phyloP scores from a whole-genome alignment of 805 yeast genomes.

The Priceomyces fermenticarens region DNA sequence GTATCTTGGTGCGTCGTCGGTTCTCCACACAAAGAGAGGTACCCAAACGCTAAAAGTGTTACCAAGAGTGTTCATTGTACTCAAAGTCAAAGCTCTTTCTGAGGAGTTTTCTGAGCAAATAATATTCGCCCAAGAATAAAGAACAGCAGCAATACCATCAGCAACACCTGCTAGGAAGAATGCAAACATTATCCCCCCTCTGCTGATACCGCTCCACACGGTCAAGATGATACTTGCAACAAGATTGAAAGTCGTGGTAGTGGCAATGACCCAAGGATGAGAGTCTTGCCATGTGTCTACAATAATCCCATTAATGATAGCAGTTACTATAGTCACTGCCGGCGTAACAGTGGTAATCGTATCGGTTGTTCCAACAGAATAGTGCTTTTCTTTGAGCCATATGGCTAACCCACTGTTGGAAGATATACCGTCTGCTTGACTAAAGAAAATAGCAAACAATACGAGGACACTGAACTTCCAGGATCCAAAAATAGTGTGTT shows the following conservation, averaged over 20 bases:
- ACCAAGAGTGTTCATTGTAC: constrained; percentile 15
- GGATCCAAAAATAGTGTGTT: constrained; percentile 11
- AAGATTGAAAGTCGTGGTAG: constrained; percentile 9
- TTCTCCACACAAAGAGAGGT: constrained; percentile 15
- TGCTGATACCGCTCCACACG: constrained; percentile 8
- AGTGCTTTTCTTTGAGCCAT: constrained; percentile 15
- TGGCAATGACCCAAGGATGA: constrained; percentile 20
- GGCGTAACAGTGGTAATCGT: constrained; percentile 19
- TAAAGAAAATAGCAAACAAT: constrained; percentile 27
- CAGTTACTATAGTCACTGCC: constrained; percentile 19
- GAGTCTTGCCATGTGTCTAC: constrained; percentile 22
- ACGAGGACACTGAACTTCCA: constrained; percentile 25
- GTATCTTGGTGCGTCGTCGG: constrained; percentile 13
- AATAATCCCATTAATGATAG: constrained; percentile 23
- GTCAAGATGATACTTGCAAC: constrained; percentile 9
- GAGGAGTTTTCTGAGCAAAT: constrained; percentile 13
- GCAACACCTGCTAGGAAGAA: constrained; percentile 13
- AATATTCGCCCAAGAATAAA: constrained; percentile 14
- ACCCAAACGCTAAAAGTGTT: constrained; percentile 14
- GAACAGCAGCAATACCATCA: constrained; percentile 11
- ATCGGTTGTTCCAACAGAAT: constrained; percentile 12
- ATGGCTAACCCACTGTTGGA: constrained; percentile 22
- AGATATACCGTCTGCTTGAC: constrained; percentile 29
- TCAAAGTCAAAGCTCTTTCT: constrained; percentile 11
- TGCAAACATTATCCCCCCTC: constrained; percentile 10